Conservation (phyloP, 768 basidiomycete species). For the Podaxis sp. region DNA sequence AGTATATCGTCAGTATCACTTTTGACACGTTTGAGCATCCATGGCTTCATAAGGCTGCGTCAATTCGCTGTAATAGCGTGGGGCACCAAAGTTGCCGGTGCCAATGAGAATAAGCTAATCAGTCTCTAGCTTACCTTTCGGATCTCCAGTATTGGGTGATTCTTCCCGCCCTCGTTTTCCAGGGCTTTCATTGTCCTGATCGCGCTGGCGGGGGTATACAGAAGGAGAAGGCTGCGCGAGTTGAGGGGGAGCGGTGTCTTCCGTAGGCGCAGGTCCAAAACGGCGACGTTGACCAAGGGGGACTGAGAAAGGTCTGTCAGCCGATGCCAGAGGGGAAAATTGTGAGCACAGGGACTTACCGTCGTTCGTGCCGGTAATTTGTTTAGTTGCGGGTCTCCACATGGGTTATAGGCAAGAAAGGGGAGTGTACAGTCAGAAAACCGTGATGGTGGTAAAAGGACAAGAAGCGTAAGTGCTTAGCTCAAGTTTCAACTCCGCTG, state of each 20-base stretch:
- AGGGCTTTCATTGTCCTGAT: constrained; percentile 55
- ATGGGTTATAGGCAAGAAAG: constrained; percentile 49
- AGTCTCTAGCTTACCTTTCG: constrained; percentile 69
- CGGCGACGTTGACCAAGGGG: constrained; percentile 88
- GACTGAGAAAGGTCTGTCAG: constrained; percentile 38
- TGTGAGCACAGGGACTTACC: constrained; percentile 47
- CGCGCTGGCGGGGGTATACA: constrained; percentile 70
- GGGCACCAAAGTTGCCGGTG: constrained; percentile 27
- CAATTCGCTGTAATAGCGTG: constrained; percentile 33
- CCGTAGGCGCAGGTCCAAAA: constrained; percentile 85
- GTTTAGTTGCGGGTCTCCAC: constrained; percentile 89
- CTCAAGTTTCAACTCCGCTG: constrained; percentile 35
- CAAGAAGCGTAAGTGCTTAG: constrained; percentile 26
- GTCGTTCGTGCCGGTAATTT: constrained; percentile 92
- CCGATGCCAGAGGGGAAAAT: constrained; percentile 14
- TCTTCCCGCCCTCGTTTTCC: constrained; percentile 69
- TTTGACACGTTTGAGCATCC: constrained; percentile 26
- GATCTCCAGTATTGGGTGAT: constrained; percentile 57
- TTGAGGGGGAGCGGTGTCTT: constrained; percentile 80
- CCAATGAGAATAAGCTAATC: constrained; percentile 26
- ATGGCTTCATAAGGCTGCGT: constrained; percentile 28
- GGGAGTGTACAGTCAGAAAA: constrained; percentile 14
- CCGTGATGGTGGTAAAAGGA: constrained; percentile 30
- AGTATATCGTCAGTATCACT: constrained; percentile 28
- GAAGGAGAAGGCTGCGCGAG: constrained; percentile 87